phyloP scores from a whole-genome alignment of 2,329 filamentous ascomycete genomes.

The Blumeria hordei region DNA sequence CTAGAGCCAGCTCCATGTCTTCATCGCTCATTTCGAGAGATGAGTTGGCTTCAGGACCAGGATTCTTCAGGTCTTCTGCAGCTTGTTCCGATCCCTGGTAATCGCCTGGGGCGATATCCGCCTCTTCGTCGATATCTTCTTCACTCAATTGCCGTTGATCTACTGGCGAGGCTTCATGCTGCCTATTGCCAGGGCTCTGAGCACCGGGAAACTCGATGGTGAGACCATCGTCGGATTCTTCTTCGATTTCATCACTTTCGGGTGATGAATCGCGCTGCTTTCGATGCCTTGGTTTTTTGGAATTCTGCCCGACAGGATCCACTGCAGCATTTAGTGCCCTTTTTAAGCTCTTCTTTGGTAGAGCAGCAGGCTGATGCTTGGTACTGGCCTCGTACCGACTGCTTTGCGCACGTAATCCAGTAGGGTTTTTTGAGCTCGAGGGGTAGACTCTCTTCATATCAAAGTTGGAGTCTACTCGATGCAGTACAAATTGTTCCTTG shows the following conservation, averaged over 20 bases:
- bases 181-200: constrained; percentile 14
- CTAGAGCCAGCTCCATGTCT: constrained; percentile 14
- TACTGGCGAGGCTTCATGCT: constrained; percentile 13
- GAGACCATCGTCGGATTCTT: constrained; percentile 30
- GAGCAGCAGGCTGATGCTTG: constrained; percentile 5
- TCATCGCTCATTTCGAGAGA: constrained; percentile 11
- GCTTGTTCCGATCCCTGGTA: constrained; percentile 18
- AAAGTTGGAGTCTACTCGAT: constrained; percentile 59
- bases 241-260: constrained; percentile 14
- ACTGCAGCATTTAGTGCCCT: constrained; percentile 10
- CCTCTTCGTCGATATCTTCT: constrained; percentile 17
- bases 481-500: constrained; percentile 39
- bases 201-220: constrained; percentile 35
- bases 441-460: constrained; percentile 64
- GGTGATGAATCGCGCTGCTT: constrained; percentile 14
- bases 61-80: constrained; percentile 21
- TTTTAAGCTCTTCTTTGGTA: constrained; percentile 9
- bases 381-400: constrained; percentile 37
- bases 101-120: constrained; percentile 23
- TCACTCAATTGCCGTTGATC: constrained; percentile 10
- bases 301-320: constrained; percentile 11
- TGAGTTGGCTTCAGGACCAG: constrained; percentile 24
- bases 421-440: constrained; percentile 39
- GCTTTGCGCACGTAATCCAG: constrained; percentile 29
- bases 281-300: constrained; percentile 15